Conservation (phyloP, 495 filamentous ascomycete species). For the Ascodesmis nigricans region DNA sequence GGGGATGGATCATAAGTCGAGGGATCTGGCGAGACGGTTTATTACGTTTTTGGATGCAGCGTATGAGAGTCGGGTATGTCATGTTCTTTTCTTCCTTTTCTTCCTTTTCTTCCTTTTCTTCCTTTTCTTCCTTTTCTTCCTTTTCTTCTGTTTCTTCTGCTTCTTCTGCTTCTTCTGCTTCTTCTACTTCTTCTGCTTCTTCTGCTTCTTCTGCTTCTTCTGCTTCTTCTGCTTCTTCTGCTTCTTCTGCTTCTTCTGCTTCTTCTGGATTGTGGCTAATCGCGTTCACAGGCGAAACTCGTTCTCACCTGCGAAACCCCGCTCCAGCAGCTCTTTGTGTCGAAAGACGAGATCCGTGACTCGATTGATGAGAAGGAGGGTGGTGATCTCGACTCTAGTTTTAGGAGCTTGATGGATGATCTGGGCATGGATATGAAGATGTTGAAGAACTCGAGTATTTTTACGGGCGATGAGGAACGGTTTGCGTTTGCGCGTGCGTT, state of each 20-base stretch:
- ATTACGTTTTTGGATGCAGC: constrained; percentile 95
- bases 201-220: too few relatives aligned
- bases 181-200: too few relatives aligned
- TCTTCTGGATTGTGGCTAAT: neutral
- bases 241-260: too few relatives aligned
- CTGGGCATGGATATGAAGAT: constrained; percentile 65
- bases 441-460: constrained; percentile 68
- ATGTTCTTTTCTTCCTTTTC: neutral
- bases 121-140: constrained; percentile 1
- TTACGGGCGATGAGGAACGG: constrained; percentile 85
- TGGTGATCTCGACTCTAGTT: constrained; percentile 50
- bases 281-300: constrained; percentile 49
- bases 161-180: too few relatives aligned
- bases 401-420: constrained; percentile 87
- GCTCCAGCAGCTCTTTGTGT: constrained; percentile 68
- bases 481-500: constrained; percentile 89
- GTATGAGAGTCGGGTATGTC: constrained; percentile 48
- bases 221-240: neutral
- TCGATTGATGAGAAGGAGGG: constrained; percentile 26
- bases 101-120: neutral
- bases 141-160: too few relatives aligned
- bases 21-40: constrained; percentile 81
- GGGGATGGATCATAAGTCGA: constrained; percentile 61
- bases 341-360: constrained; percentile 46
- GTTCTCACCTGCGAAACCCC: constrained; percentile 78